A percentile compares a stretch with the other conserved stretches of the same genome.
These are phyloP conservation scores for Solanum lycopersicoides DNA, from an alignment of 257 asterid genomes.

Conservation along the genomic window DNA sequence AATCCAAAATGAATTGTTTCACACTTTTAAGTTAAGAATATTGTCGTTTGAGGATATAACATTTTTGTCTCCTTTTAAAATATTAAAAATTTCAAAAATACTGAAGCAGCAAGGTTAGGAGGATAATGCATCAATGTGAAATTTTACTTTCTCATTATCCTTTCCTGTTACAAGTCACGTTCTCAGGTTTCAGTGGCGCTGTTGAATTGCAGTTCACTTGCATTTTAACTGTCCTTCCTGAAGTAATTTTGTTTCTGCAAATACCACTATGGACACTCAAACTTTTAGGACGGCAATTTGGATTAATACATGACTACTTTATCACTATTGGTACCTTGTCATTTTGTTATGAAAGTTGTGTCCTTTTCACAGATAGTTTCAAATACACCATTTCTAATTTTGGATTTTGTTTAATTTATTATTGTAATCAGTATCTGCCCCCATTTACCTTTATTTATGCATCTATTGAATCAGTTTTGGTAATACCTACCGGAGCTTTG, in stretches of 20 bases:
- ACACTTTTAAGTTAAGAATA: neutral
- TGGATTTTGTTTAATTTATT: neutral
- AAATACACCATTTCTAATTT: neutral
- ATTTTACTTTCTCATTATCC: neutral
- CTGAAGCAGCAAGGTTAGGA: neutral
- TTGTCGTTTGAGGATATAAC: neutral
- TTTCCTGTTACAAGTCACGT: neutral
- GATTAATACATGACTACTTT: neutral
- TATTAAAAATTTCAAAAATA: neutral
- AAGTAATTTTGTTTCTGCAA: neutral
- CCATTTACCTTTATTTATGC: neutral
- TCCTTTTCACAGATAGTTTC: neutral
- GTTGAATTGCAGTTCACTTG: neutral
- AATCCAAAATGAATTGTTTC: neutral
- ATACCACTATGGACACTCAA: neutral
- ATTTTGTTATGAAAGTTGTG: neutral
- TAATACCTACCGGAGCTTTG: constrained; percentile 71
- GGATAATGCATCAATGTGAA: neutral
- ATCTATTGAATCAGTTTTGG: constrained; percentile 44
- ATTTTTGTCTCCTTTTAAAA: neutral
- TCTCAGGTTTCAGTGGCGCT: neutral
- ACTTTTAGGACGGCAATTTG: neutral
- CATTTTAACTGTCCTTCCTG: neutral
- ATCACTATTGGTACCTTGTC: neutral
- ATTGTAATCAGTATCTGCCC: neutral